Conservation (phyloP, 2,329 filamentous ascomycete genomes). For the Nannizziopsis barbatae region DNA sequence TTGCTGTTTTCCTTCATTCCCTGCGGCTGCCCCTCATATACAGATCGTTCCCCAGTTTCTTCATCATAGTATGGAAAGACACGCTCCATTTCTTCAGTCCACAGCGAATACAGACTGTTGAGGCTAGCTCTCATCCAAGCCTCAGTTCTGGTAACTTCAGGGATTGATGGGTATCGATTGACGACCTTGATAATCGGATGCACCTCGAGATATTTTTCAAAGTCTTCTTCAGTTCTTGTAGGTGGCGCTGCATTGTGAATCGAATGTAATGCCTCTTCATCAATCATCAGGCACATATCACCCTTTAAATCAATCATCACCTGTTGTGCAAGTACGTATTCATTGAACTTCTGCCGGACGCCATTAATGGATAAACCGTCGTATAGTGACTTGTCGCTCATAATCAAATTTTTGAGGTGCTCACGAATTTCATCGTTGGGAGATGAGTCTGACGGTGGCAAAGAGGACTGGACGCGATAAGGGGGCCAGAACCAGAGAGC, state of each 20-base stretch:
- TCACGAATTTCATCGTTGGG: conserved; percentile 2
- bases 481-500: background rate
- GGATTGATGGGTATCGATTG: background rate
- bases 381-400: conserved; percentile 2
- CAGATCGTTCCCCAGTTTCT: background rate
- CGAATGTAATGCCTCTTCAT: conserved; percentile 7
- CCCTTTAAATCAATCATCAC: background rate
- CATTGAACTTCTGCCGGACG: conserved; percentile 2
- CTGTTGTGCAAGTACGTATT: background rate
- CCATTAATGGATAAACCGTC: background rate
- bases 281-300: conserved; percentile 7
- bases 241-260: conserved; percentile 6
- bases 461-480: background rate
- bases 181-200: background rate
- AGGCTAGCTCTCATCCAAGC: background rate
- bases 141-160: background rate
- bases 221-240: background rate
- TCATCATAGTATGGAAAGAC: background rate
- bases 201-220: background rate
- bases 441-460: background rate
- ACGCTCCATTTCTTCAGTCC: background rate
- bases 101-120: background rate
- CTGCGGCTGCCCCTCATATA: background rate
- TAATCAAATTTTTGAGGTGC: conserved; percentile 1
- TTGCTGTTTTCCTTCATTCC: background rate